Base-by-base conservation (phyloP, 2,329 filamentous ascomycete species). In the Madurella mycetomatis region DNA sequence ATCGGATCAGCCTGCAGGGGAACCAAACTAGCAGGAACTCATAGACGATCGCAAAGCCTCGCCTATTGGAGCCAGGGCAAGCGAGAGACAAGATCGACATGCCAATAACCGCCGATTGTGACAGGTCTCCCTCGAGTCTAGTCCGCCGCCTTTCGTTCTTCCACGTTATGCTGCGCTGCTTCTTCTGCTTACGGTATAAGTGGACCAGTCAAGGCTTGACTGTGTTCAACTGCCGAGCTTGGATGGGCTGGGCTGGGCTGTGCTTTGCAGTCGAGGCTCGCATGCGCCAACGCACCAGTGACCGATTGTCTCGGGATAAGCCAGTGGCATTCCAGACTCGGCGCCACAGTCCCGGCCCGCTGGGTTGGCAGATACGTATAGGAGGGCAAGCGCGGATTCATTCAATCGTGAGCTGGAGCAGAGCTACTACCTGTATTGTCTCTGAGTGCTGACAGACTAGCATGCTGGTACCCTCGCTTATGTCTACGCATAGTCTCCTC, bases 261-360 rank as follows among this genome's bases (percentile, higher is more conserved):
- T 34, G n/a, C 13, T 3, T 25, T 25, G 25, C 25, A 7, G 25
- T 25, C 25, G 25, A 25, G 25, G 25, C 32, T 17, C 13, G 47
- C 40, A 43, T 49, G 12, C 34, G 30, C 31, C 37, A 30, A 30
- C 17, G 39, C 41, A 17, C 48, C 17, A 32, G 17, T 51, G 48
- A 51, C 48, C 30, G 18, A n/a, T 3, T 47, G 16, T 9, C 15
- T n/a, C 17, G 1, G 31, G 3, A 12, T 15, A 9, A 41, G 18
- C 49, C 49, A 51, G 49, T 51, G 18, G 49, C 18, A 41, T 31
- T 32, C 19, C 17, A 32, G 49, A 11, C 19, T 25, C 49, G 49
- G 41, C 49, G 41, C 49, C 49, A 51, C 49, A 40, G 19, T 32
- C 45, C 19, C 32, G 17, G 19, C 12, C 13, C 31, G 19, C 42